These are phyloP conservation scores for Cordyceps militaris DNA, from an alignment of 2,329 filamentous ascomycete species.

Conservation along the genomic window DNA sequence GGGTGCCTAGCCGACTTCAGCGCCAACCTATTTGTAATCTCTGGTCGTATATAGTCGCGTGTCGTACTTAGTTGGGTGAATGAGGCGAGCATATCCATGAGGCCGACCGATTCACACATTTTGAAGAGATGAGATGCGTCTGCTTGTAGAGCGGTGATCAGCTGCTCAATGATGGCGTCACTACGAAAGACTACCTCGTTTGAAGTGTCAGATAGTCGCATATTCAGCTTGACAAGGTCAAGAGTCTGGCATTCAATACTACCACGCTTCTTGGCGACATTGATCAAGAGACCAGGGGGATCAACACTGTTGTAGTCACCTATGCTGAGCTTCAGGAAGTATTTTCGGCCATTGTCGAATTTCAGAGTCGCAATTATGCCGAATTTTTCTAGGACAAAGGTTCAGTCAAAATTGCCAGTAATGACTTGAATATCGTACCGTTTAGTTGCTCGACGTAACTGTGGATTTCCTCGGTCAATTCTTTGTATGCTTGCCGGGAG, in stretches of 20 bases:
- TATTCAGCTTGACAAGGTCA: conserved; percentile 72
- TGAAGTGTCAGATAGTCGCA: conserved; percentile 70
- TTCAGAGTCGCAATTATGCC: conserved; percentile 58
- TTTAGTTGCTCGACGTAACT: conserved; percentile 62
- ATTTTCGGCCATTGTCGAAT: conserved; percentile 71
- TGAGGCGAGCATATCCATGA: conserved; percentile 77
- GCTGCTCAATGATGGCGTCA: conserved; percentile 63
- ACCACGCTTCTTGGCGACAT: conserved; percentile 64
- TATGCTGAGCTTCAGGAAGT: conserved; percentile 63
- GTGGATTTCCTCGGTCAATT: conserved; percentile 71
- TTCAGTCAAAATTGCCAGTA: not conserved
- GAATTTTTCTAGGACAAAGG: conserved; percentile 39
- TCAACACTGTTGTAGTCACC: conserved; percentile 53
- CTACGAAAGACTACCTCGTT: conserved; percentile 79
- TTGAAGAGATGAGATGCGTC: conserved; percentile 71
- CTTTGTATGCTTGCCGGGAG: conserved; percentile 81
- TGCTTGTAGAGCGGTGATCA: conserved; percentile 65
- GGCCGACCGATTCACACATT: conserved; percentile 76
- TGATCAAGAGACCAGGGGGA: conserved; percentile 68
- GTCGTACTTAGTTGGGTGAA: conserved; percentile 69
- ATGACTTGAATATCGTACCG: conserved; percentile 36
- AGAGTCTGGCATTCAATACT: conserved; percentile 83
- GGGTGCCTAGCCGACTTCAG: conserved; percentile 72
- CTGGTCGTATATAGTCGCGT: conserved; percentile 54
- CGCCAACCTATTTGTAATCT: conserved; percentile 60